A percentile compares a stretch with the other conserved stretches of the same genome.
Evolutionary conservation across 2,329 filamentous ascomycete species (phyloP).

Genomic region (Aaosphaeria arxii): DNA sequence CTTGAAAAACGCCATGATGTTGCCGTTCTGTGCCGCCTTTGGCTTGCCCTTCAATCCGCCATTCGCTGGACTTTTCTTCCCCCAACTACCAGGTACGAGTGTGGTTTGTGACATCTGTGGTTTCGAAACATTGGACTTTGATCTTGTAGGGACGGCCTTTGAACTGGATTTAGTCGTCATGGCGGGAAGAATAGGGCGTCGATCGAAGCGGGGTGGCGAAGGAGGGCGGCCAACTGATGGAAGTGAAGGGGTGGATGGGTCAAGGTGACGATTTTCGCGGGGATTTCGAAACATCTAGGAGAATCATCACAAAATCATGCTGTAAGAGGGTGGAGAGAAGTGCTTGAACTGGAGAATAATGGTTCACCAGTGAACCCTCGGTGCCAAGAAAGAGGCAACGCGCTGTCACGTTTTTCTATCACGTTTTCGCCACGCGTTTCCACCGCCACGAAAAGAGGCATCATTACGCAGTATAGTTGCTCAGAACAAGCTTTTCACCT

Average conservation of each 20-base stretch:
- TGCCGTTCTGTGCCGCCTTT: conserved; percentile 46
- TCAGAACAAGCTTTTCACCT: no score
- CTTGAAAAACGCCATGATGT: conserved; percentile 55
- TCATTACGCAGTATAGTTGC: no score
- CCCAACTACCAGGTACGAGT: conserved; percentile 27
- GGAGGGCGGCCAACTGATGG: conserved; percentile 53
- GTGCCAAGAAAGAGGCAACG: no score
- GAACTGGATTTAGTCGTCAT: conserved; percentile 21
- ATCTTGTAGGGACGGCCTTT: conserved; percentile 12
- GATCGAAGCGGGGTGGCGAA: conserved; percentile 44
- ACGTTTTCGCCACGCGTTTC: no score
- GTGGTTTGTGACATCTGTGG: conserved; percentile 29
- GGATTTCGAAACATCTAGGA: conserved; percentile 54
- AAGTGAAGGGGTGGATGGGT: conserved; percentile 31
- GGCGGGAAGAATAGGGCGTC: conserved; percentile 8
- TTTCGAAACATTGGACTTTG: conserved; percentile 8
- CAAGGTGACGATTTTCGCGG: conserved; percentile 42
- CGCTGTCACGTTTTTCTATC: no score
- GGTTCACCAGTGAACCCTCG: no score
- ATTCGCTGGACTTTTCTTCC: conserved; percentile 29
- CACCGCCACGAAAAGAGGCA: no score
- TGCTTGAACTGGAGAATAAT: no score
- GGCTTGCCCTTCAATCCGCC: conserved; percentile 29
- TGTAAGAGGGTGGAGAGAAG: no score
- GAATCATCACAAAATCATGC: no score